Conservation (phyloP, 805 yeast species). For the Blastobotrys peoriensis region DNA sequence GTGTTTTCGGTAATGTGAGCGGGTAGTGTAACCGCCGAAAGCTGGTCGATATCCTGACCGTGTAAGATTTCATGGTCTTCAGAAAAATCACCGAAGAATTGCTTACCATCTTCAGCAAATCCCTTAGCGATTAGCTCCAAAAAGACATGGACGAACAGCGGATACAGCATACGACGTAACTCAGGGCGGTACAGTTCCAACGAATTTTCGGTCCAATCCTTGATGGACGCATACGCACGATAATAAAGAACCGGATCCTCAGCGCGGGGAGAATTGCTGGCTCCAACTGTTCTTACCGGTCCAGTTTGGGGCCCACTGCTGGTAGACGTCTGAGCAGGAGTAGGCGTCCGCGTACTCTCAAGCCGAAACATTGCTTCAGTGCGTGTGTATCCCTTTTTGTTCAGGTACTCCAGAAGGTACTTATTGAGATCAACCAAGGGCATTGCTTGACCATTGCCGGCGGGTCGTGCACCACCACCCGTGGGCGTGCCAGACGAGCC, state of each 20-base stretch:
- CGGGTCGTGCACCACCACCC: conserved; percentile 13
- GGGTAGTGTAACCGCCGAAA: conserved; percentile 68
- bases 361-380: conserved; percentile 92
- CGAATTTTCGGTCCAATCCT: conserved; percentile 87
- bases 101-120: conserved; percentile 51
- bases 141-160: conserved; percentile 86
- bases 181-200: conserved; percentile 88
- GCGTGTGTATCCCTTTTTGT: conserved; percentile 87
- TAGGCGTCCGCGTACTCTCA: conserved; percentile 43
- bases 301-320: conserved; percentile 29
- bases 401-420: conserved; percentile 86
- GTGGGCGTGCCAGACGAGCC: conserved; percentile 13
- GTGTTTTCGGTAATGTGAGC: conserved; percentile 82
- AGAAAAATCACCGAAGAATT: conserved; percentile 68
- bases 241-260: conserved; percentile 64
- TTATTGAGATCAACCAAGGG: conserved; percentile 83
- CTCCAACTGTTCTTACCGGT: background rate
- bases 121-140: conserved; percentile 69
- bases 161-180: conserved; percentile 74
- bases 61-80: conserved; percentile 71
- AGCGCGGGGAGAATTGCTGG: background rate
- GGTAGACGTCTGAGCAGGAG: conserved; percentile 28
- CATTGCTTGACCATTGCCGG: conserved; percentile 13
- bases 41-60: conserved; percentile 63
- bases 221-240: conserved; percentile 73